A percentile compares a stretch with the other conserved stretches of the same genome.
phyloP scores from a whole-genome alignment of 805 yeast species.

The Candida manassasensis region DNA sequence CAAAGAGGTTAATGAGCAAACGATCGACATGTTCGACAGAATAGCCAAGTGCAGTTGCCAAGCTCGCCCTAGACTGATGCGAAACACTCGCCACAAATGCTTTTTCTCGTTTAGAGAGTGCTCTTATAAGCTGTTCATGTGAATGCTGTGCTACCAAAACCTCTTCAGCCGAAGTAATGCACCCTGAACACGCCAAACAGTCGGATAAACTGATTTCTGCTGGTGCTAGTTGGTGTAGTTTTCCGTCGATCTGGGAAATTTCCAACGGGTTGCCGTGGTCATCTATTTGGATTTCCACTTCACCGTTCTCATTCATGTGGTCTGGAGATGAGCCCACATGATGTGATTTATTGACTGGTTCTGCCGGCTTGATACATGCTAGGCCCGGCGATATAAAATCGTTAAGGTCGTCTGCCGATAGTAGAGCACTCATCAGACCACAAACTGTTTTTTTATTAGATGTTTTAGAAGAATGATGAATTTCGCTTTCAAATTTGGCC shows the following conservation, averaged over 20 bases:
- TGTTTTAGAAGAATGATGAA: neutral
- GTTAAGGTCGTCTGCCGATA: slow-evolving; percentile 86
- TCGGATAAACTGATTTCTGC: slow-evolving; percentile 90
- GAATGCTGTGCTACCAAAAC: slow-evolving; percentile 88
- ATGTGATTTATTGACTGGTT: slow-evolving; percentile 7
- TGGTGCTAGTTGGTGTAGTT: slow-evolving; percentile 50
- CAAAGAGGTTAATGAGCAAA: slow-evolving; percentile 53
- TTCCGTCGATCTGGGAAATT: slow-evolving; percentile 59
- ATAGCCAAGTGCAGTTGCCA: slow-evolving; percentile 63
- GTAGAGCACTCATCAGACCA: slow-evolving; percentile 80
- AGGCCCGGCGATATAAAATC: slow-evolving; percentile 93
- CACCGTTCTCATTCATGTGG: slow-evolving; percentile 18
- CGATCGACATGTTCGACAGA: slow-evolving; percentile 56
- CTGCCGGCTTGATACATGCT: slow-evolving; percentile 85
- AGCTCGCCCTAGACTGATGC: slow-evolving; percentile 80
- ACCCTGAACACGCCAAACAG: slow-evolving; percentile 95
- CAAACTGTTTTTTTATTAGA: neutral
- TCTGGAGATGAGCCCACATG: slow-evolving; percentile 9
- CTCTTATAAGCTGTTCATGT: slow-evolving; percentile 68
- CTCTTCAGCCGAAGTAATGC: slow-evolving; percentile 97
- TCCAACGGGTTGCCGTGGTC: slow-evolving; percentile 59
- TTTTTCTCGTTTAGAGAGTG: slow-evolving; percentile 37
- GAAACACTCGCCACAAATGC: slow-evolving; percentile 72
- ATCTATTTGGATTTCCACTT: slow-evolving; percentile 56
- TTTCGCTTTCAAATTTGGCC: no score